Percentiles rank a stretch among this genome's conserved stretches.
Conservation (phyloP, 371 early-diverging fungal genomes). For the Mucor plumbeus region DNA sequence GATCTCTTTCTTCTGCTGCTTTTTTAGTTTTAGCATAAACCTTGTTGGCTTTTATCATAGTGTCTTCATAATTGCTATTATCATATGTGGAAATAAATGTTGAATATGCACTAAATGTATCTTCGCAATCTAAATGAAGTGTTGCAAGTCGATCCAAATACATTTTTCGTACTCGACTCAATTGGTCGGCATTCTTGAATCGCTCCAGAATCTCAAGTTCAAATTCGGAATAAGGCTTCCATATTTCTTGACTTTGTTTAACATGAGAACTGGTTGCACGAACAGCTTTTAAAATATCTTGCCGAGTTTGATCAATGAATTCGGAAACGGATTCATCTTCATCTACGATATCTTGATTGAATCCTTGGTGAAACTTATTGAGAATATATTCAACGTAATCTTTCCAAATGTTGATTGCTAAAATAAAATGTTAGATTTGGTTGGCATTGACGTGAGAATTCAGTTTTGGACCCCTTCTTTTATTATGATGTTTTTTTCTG, state of each 20-base stretch:
- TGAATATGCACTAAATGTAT: constrained; percentile 72
- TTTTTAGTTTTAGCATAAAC: constrained; percentile 53
- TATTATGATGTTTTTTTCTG: no score
- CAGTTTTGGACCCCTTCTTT: no score
- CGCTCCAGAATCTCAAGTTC: constrained; percentile 37
- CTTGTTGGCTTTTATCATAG: constrained; percentile 60
- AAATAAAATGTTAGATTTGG: no score
- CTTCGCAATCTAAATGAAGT: constrained; percentile 60
- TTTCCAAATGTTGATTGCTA: constrained; percentile 67
- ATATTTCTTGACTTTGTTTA: constrained; percentile 61
- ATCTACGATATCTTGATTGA: constrained; percentile 34
- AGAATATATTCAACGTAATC: constrained; percentile 54
- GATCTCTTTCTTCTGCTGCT: constrained; percentile 54
- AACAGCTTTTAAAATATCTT: constrained; percentile 44
- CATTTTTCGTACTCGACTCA: constrained; percentile 13
- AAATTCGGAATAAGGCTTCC: constrained; percentile 61
- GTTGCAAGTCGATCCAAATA: constrained; percentile 48
- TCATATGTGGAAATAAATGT: constrained; percentile 63
- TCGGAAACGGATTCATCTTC: constrained; percentile 23
- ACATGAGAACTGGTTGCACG: constrained; percentile 55
- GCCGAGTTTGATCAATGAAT: constrained; percentile 41
- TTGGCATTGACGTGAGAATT: no score
- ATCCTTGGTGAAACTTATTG: constrained; percentile 32
- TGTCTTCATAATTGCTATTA: constrained; percentile 62
- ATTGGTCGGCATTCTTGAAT: constrained; percentile 22